Base-by-base conservation (phyloP, 1,139 yeast species). In the Martiniozyma asiatica region DNA sequence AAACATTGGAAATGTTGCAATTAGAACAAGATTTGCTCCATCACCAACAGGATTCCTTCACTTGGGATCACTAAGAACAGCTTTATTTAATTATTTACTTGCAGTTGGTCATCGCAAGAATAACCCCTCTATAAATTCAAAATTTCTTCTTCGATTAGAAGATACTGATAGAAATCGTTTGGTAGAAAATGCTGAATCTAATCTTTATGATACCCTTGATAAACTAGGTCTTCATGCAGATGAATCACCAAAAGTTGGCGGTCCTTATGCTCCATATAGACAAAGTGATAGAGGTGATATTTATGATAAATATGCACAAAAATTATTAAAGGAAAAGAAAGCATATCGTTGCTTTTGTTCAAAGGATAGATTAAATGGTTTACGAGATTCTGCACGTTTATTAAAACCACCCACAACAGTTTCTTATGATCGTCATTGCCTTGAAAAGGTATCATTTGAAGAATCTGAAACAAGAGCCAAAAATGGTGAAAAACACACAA, bases 21-120 rank as follows among this genome's bases (percentile, higher is more conserved):
- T 61, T 62, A 56, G 95, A 39, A 84, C 97, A 2, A 59, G 99
- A 42, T 89, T 89, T 56, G 99, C 99, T 0, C 98, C 99, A 1
- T 87, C 97, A 3, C 99, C 99, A 1, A 89, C 99, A 0, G 99
- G 99, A 0, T 70, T 69, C 39, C 62, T 92, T 22, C 99, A 89
- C 51, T 53, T 92, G 35, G 99, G 99, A 0, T 85, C 97, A 0
- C 53, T 92, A 29, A 59, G 99, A 48, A 89, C 99, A 0, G 97
- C 98, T 0, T 54, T 89, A 18, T 92, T 84, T 56, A 92, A 89
- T 51, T 89, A 77, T 47, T 54, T 89, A 19, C 58, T 82, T 16
- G 97, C 98, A 1, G 32, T 30, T 14, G 32, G 32, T 9, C 29
- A 30, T 15, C 21, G 25, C 11, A 10, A 25, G 4, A 8, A 26